Conservation (phyloP, 331 rosid species). For the Ulmus americana region DNA sequence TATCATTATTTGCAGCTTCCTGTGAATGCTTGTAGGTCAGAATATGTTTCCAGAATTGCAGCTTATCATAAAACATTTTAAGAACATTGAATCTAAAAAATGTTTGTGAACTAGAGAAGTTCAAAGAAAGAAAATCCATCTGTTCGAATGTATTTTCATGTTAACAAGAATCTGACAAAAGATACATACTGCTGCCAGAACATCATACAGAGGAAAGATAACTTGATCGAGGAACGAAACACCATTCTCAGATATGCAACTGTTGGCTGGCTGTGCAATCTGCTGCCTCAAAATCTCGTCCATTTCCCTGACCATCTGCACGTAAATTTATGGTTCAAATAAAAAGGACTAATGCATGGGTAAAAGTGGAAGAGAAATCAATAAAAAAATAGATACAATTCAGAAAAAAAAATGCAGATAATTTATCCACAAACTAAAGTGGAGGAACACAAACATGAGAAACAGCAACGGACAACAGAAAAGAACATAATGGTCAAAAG, state of each 20-base stretch:
- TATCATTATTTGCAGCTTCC: conserved; percentile 81
- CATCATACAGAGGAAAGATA: conserved; percentile 66
- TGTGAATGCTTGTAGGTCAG: conserved; percentile 21
- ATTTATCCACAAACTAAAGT: not conserved
- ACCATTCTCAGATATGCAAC: conserved; percentile 56
- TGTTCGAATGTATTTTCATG: not conserved
- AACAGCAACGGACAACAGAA: not conserved
- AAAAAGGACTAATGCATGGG: not conserved
- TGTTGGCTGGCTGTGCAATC: conserved; percentile 68
- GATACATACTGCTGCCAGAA: conserved; percentile 71
- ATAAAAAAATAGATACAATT: not conserved
- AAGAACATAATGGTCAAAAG: not conserved
- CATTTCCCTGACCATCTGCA: conserved; percentile 96
- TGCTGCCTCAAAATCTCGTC: conserved; percentile 70
- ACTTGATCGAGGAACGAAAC: conserved; percentile 84
- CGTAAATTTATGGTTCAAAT: conserved; percentile 17
- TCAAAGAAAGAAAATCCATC: not conserved
- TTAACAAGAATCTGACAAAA: not conserved
- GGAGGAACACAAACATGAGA: not conserved
- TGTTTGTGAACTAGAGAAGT: not conserved
- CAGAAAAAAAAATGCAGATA: not conserved
- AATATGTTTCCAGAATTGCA: not conserved
- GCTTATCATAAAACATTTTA: not conserved
- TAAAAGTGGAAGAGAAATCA: conserved; percentile 5
- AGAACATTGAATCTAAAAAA: not conserved